Evolutionary conservation across 78 protist species (phyloP).

Genomic region (Dictyostelium brefeldianum): DNA sequence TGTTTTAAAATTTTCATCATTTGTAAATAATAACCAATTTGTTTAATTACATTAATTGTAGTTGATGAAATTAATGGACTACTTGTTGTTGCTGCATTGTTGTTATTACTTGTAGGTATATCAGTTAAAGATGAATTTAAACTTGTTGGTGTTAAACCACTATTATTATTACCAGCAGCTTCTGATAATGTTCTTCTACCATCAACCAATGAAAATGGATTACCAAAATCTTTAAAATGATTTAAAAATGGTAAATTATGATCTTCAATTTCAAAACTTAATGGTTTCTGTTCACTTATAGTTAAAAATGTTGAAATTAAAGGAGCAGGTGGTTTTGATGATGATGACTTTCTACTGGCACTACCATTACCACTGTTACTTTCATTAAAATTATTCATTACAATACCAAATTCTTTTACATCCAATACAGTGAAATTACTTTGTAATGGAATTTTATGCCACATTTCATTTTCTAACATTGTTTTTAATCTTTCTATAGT

Average conservation of each 20-base stretch:
- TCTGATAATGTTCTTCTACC: constrained; percentile 44
- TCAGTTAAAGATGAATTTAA: neutral
- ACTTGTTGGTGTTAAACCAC: neutral
- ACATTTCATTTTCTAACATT: constrained; percentile 84
- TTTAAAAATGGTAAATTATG: constrained; percentile 24
- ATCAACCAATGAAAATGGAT: constrained; percentile 49
- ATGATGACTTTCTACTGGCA: neutral
- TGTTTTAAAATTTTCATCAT: constrained; percentile 82
- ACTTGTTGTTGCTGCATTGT: neutral
- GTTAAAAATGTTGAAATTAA: constrained; percentile 27
- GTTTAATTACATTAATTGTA: constrained; percentile 72
- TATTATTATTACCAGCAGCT: constrained; percentile 31
- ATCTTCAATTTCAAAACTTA: constrained; percentile 8
- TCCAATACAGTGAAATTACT: constrained; percentile 58
- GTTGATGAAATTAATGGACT: constrained; percentile 69
- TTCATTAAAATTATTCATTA: constrained; percentile 16
- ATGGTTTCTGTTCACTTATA: neutral
- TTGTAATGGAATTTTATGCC: constrained; percentile 81
- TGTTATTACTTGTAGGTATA: neutral
- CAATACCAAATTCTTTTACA: constrained; percentile 74
- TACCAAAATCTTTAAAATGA: constrained; percentile 55
- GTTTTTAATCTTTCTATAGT: constrained; percentile 61
- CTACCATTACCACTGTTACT: constrained; percentile 11
- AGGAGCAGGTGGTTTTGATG: constrained; percentile 18
- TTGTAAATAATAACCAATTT: constrained; percentile 79